Evolutionary conservation across 1,284 basidiomycete genomes (phyloP), one percentile per base, ranked within the genome.

Genomic region (Ceratobasidium sp.): DNA sequence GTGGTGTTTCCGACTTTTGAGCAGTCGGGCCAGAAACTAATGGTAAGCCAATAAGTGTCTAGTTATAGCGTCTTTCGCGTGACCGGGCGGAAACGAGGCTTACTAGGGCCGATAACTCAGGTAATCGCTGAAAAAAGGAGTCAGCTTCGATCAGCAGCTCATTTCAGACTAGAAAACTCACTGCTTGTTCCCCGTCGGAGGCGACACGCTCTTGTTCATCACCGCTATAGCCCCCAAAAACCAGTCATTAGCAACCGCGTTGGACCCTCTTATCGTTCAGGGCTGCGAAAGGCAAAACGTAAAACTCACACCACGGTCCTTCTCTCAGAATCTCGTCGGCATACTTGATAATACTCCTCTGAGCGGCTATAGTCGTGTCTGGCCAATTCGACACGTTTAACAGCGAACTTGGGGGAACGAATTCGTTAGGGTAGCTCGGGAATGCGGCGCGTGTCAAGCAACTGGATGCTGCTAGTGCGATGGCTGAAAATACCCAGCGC

Each of bases 241-340:
- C 44, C 26, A 26, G 20, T 23, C 42, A 44, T 71, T 17, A 66
- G 38, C 68, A 50, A 33, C 28, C 23, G 33, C 33, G 33, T 33
- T 33, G 33, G 33, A 33, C 33, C n/a, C 9, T 2, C 62, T 26
- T 48, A 54, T 54, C 52, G 1, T 26, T 23, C 7, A 46, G 23
- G n/a, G 23, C n/a, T 38, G 50, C 40, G 62, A 42, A 64, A 28
- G 46, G 46, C 15, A 38, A 46, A 44, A 15, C 23, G 59, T 26
- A 13, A 74, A 42, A 85, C 88, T 79, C 78, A 90, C 90, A 87
- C 90, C 89, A 91, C 33, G 90, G 89, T 12, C 89, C 89, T 7
- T 85, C 80, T 38, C 82, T 80, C 12, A 87, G 86, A 17, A 86
- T 83, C 48, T 83, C 82, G 26, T 85, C 83, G 3, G 90, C 90